Percentiles rank a stretch among this genome's conserved stretches.
Conservation (phyloP, 1,284 basidiomycete genomes). For the Ceratobasidium sp. region DNA sequence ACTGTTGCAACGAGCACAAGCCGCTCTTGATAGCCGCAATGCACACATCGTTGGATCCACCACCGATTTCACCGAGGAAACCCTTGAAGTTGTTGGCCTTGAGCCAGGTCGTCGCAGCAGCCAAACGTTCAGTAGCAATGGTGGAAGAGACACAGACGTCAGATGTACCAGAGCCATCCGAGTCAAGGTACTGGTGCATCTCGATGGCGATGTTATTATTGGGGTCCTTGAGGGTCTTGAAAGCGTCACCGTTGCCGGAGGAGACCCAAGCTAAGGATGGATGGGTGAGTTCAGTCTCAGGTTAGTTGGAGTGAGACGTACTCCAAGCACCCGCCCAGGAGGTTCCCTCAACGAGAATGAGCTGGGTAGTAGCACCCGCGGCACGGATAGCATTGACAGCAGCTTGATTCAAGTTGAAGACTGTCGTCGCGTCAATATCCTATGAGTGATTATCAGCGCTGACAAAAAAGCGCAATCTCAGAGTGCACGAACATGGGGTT, state of each 20-base stretch:
- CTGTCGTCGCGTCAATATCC: constrained; percentile 39
- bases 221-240: constrained; percentile 69
- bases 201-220: constrained; percentile 75
- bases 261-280: constrained; percentile 70
- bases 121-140: constrained; percentile 71
- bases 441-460: too few species aligned
- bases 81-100: constrained; percentile 72
- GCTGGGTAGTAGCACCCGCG: constrained; percentile 70
- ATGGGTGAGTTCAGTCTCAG: too few species aligned
- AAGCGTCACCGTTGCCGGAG: constrained; percentile 70
- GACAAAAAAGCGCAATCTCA: too few species aligned
- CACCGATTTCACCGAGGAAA: constrained; percentile 75
- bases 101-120: constrained; percentile 71
- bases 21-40: constrained; percentile 70
- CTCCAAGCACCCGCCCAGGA: constrained; percentile 60
- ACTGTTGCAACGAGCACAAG: constrained; percentile 71
- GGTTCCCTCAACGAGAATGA: constrained; percentile 63
- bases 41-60: constrained; percentile 68
- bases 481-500: constrained; percentile 72
- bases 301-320: too few species aligned
- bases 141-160: constrained; percentile 70
- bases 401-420: constrained; percentile 65
- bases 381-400: constrained; percentile 75
- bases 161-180: constrained; percentile 72
- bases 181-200: constrained; percentile 80